Base-by-base conservation (phyloP, 257 asterid genomes). In the Euphrasia confusa region DNA sequence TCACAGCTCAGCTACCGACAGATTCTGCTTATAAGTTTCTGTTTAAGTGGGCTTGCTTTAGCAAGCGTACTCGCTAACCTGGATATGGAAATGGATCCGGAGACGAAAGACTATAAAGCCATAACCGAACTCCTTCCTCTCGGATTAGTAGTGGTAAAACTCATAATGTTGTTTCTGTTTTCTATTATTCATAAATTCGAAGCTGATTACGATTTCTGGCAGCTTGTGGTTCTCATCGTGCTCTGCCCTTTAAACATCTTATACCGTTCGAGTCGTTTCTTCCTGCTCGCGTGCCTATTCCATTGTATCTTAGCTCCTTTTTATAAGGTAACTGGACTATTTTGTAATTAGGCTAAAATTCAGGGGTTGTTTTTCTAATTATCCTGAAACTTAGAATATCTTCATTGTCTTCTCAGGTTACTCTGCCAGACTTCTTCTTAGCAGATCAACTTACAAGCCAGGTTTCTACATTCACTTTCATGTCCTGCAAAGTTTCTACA, bases 371-470 rank as follows among this genome's bases (percentile, higher is more conserved):
- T 50, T 42, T 50, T 14, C 7, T 18, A 50, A 50, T 50, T 50
- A 50, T 50, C 28, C 47, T 26, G 8, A 50, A 50, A 17, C 10
- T 50, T 15, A 13, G 24, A 21, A 21, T 21, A 21, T 21, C 24
- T 21, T 21, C 24, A 0, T 9, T 39, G 1, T 32, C 5, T 17
- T 2, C 55, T 21, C 71, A 77, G 80, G 85, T 80, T 49, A 60
- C 73, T 6, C 24, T 80, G 27, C 77, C 85, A 15, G 85, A 79
- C 74, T 74, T 77, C 68, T 32, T 77, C 61, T 52, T 73, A 56
- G 81, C 87, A 65, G 90, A 84, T 42, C 90, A 84, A 71, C 77
- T 84, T 12, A 79, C 85, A 32, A 84, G 85, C 78, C 90, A 84
- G 80, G 87, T 54, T 75, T 65, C 10, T 9, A 62, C 42, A 10